These are phyloP conservation scores for Cucumis melo DNA, from an alignment of 306 rosid genomes.

Conservation along the genomic window DNA sequence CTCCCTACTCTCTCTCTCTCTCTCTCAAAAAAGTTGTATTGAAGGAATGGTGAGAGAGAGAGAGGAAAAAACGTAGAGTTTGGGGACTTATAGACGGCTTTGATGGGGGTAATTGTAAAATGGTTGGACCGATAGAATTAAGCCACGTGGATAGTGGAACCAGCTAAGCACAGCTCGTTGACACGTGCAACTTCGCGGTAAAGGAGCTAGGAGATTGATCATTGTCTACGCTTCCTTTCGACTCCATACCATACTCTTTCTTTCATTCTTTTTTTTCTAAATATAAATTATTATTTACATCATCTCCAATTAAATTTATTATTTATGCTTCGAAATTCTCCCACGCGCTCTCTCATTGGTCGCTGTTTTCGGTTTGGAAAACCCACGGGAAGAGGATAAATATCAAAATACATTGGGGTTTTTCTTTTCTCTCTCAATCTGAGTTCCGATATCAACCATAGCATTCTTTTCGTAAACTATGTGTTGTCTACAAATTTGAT, in stretches of 20 bases:
- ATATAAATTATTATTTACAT: neutral
- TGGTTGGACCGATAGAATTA: neutral
- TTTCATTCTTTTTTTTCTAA: neutral
- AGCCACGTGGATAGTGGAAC: conserved; percentile 29
- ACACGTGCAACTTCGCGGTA: conserved; percentile 74
- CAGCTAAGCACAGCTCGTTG: conserved; percentile 54
- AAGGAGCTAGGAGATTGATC: conserved; percentile 3
- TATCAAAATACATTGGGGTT: neutral
- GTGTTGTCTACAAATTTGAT: no score
- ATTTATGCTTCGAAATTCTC: neutral
- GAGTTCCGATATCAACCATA: no score
- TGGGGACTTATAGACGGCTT: conserved; percentile 56
- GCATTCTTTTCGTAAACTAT: no score
- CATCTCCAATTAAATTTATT: neutral
- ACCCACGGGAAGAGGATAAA: neutral
- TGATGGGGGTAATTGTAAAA: conserved; percentile 34
- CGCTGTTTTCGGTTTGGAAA: neutral
- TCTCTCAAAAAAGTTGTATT: neutral
- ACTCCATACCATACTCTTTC: neutral
- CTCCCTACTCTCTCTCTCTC: neutral
- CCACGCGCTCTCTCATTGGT: neutral
- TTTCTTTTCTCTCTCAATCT: no score
- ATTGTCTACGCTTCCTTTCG: neutral
- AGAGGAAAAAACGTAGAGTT: conserved; percentile 23
- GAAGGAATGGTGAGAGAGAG: conserved; percentile 25